Evolutionary conservation across 2,329 filamentous ascomycete genomes (phyloP).

Genomic region (Phyllosticta ampelicida): DNA sequence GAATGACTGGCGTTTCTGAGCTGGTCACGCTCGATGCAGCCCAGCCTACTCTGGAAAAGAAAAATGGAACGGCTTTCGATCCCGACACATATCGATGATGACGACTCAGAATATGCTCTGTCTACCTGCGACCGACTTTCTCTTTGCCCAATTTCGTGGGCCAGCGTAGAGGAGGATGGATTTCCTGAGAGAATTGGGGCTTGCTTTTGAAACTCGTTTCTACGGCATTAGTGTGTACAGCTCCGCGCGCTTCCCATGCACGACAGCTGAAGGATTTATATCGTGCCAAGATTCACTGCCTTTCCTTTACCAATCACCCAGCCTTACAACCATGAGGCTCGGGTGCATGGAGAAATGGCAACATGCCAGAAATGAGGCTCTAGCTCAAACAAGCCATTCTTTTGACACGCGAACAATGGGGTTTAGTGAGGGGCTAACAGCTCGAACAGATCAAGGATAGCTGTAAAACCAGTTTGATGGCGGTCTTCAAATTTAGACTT

Average conservation of each 20-base stretch:
- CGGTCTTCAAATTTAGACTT: too few species aligned
- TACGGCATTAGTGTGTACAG: constrained; percentile 64
- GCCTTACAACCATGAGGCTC: constrained; percentile 41
- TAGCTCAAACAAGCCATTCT: too few species aligned
- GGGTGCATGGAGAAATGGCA: constrained; percentile 55
- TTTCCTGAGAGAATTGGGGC: not conserved
- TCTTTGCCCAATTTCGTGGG: not conserved
- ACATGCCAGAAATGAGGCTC: constrained; percentile 30
- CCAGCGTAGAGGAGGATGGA: not conserved
- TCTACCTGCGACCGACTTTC: not conserved
- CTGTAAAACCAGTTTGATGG: too few species aligned
- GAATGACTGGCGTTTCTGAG: constrained; percentile 10
- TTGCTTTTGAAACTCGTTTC: not conserved
- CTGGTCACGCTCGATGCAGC: constrained; percentile 2
- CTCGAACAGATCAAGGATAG: too few species aligned
- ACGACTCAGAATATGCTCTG: not conserved
- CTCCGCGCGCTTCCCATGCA: constrained; percentile 48
- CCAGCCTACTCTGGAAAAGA: constrained; percentile 8
- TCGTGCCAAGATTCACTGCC: constrained; percentile 52
- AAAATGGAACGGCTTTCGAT: constrained; percentile 10
- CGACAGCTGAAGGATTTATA: constrained; percentile 56
- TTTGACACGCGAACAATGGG: too few species aligned
- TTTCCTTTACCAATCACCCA: constrained; percentile 57
- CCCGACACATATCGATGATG: not conserved
- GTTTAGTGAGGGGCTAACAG: too few species aligned